Base-by-base conservation (phyloP, 495 filamentous ascomycete genomes). In the Aspergillus sclerotiicarbonarius region DNA sequence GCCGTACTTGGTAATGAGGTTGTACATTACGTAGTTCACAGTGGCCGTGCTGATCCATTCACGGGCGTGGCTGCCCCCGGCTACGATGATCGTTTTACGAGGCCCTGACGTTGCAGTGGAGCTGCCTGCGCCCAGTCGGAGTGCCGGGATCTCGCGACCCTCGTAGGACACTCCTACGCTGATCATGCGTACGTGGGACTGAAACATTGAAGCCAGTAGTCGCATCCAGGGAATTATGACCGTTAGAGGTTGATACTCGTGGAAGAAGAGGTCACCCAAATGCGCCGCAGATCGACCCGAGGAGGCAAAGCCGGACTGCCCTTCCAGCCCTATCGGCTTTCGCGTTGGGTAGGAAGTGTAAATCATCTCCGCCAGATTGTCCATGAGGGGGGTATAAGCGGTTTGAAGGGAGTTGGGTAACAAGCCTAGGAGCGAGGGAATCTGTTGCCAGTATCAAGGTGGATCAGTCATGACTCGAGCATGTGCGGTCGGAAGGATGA, bases 41-140 rank as follows among this genome's bases (percentile, higher is more conserved):
- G 92, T 93, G 64, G 87, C 92, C 1, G 89, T 92, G 47, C 90
- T 91, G 59, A 98, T 94, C 94, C 94, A 98, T 76, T 98, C 94
- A 8, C 94, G 82, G 3, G 91, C 93, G 70, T 98, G 94, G 49
- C 86, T 82, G 20, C 93, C 94, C 31, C 92, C 94, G 0, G 85
- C 83, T 10, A 98, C 77, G 41, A 98, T 77, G 52, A 98, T 86
- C 2, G 89, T 92, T 67, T 92, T 90, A 21, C 88, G 80, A 0
- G 80, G 81, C 4, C 58, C 57, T 0, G 70, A 63, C 1, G 76
- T 63, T 10, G 72, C 53, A 15, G 80, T 66, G 52, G 74, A 76
- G 6, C 77, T 68, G 45, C 82, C 74, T 7, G 84, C 79, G 19
- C 94, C 91, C n/a, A 98, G 78, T 54, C 89, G 87, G 44, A 98